Evolutionary conservation across 176 grass and related monocot species (phyloP).

Genomic region (Tillandsia leiboldiana): DNA sequence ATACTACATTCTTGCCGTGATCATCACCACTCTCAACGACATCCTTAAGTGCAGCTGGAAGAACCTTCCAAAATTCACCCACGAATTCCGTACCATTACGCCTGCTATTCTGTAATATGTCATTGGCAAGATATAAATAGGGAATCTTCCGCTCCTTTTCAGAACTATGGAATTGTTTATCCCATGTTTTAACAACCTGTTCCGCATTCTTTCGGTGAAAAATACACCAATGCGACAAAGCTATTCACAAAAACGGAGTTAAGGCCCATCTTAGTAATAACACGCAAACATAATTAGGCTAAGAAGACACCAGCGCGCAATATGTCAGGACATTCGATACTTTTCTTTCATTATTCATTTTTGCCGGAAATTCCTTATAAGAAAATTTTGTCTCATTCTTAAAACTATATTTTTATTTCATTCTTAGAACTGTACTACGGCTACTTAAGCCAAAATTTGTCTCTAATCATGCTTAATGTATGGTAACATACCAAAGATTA

Average conservation of each 20-base stretch:
- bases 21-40: slow-evolving; percentile 66
- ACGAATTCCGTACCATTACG: slow-evolving; percentile 93
- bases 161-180: slow-evolving; percentile 73
- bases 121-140: slow-evolving; percentile 89
- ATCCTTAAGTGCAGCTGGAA: slow-evolving; percentile 75
- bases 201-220: slow-evolving; percentile 91
- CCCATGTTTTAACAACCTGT: slow-evolving; percentile 86
- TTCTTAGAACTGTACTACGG: too few relatives aligned
- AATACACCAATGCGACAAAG: slow-evolving; percentile 97
- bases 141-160: slow-evolving; percentile 67
- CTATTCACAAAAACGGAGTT: slow-evolving; percentile 44
- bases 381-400: too few relatives aligned
- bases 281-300: neutral
- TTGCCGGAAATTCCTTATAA: too few relatives aligned
- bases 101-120: slow-evolving; percentile 96
- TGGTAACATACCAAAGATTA: neutral
- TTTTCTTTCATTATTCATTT: too few relatives aligned
- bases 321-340: too few relatives aligned
- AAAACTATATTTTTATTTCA: too few relatives aligned
- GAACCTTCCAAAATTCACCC: slow-evolving; percentile 97
- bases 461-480: neutral
- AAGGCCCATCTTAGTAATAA: slow-evolving; percentile 22
- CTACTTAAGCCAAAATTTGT: too few relatives aligned
- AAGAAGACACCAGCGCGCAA: too few relatives aligned
- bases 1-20: slow-evolving; percentile 55